Percentiles rank a stretch among this genome's conserved stretches.
phyloP scores from a whole-genome alignment of 2,329 filamentous ascomycete species.

The Mycosphaerella sp. region DNA sequence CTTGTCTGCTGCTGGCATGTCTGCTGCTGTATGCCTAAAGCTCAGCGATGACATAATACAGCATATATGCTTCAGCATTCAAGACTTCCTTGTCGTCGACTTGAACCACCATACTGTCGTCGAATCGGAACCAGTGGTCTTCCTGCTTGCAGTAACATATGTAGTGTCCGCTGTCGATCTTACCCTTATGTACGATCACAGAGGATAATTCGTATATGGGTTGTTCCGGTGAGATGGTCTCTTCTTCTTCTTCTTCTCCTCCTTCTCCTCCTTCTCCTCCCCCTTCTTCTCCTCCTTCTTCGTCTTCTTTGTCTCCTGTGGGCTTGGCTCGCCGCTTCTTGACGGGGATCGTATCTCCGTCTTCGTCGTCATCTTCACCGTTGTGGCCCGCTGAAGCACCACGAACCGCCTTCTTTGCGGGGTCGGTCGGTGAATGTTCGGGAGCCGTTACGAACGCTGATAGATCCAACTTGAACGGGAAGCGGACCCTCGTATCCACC shows the following conservation, averaged over 20 bases:
- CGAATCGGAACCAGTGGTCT: conserved; percentile 90
- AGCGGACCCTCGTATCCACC: conserved; percentile 78
- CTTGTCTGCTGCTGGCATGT: too few species aligned
- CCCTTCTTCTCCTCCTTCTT: conserved; percentile 12
- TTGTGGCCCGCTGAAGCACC: not conserved
- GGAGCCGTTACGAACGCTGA: conserved; percentile 65
- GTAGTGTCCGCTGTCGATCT: conserved; percentile 89
- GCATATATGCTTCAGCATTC: conserved; percentile 75
- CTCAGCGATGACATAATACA: conserved; percentile 61
- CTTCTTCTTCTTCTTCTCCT: conserved; percentile 15
- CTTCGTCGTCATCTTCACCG: conserved; percentile 14
- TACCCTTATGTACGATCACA: conserved; percentile 88
- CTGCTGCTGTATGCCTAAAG: conserved; percentile 6
- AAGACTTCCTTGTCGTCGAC: conserved; percentile 81
- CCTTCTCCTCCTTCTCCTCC: conserved; percentile 10
- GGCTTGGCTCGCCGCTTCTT: conserved; percentile 5
- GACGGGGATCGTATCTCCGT: conserved; percentile 18
- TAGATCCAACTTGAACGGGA: conserved; percentile 84
- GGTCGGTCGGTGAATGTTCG: conserved; percentile 11
- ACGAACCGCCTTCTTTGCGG: conserved; percentile 36
- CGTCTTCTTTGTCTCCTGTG: too few species aligned
- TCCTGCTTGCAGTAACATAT: conserved; percentile 81
- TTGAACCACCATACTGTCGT: conserved; percentile 85
- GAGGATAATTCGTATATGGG: conserved; percentile 82
- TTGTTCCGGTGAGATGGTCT: conserved; percentile 28